These are phyloP conservation scores for Eragrostis nindensis DNA, from an alignment of 176 grass and related monocot genomes.

Conservation along the genomic window DNA sequence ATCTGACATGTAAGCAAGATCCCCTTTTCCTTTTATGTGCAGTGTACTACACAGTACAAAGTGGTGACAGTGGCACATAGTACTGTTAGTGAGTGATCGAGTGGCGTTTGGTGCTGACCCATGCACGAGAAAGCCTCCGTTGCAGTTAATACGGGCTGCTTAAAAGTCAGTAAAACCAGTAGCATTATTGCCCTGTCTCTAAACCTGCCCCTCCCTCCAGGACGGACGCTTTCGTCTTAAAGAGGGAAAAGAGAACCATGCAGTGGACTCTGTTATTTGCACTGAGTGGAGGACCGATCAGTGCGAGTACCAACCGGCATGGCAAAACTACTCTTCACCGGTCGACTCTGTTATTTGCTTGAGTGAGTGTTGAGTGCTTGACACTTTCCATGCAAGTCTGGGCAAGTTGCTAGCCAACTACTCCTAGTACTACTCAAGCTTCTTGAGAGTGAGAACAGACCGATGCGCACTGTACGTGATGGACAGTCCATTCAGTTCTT, in stretches of 20 bases:
- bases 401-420: constrained; percentile 32
- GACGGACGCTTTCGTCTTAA: constrained; percentile 11
- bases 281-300: too few relatives aligned
- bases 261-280: too few relatives aligned
- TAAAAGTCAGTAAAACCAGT: constrained; percentile 48
- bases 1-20: too few relatives aligned
- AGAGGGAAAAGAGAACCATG: too few relatives aligned
- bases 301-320: constrained; percentile 7
- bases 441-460: neutral
- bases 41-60: neutral
- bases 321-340: constrained; percentile 2
- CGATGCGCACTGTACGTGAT: neutral
- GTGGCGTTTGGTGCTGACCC: constrained; percentile 36
- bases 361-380: neutral
- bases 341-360: neutral
- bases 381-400: neutral
- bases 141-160: constrained; percentile 28
- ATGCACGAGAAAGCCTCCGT: constrained; percentile 43
- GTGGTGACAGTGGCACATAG: neutral
- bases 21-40: neutral
- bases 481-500: neutral
- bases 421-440: too few relatives aligned
- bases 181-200: constrained; percentile 41
- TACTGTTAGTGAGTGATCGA: neutral
- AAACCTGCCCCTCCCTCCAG: constrained; percentile 16